Evolutionary conservation across 805 yeast genomes (phyloP), one percentile per base, ranked within the genome.

Genomic region (Phaffomyces antillensis): DNA sequence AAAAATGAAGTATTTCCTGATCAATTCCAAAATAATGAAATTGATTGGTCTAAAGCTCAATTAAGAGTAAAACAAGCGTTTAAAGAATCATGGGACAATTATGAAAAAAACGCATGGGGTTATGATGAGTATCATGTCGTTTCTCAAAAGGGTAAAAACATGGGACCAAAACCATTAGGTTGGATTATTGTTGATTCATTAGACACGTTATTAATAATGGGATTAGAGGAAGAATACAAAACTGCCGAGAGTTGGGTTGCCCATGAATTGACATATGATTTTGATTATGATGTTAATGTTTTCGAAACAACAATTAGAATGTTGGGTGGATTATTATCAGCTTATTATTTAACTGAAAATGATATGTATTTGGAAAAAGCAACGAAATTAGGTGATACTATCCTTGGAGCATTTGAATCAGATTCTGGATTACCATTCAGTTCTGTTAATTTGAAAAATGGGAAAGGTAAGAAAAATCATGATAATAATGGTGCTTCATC

Each of bases 261-360:
- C 40, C 66, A 80, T 45, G 87, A 78, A 41, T 69, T 90, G 51
- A 72, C 71, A 43, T 89, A 86, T 59, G 77, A 80, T 53, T 77
- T 86, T 53, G 85, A 87, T 59, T 77, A 81, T 49, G 75, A 75
- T 32, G 93, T 87, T 36, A 88, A 83, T 59, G 81, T 88, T 7
- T 90, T 90, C 64, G 97, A 89, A 61, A 88, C 96, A n/a, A 87
- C 97, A 7, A 89, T 87, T 51, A 73, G 96, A 60, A 87, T 90
- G 95, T 67, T 90, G 24, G 97, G 97, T 37, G 97, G 97, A 0
- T 69, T 90, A n/a, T 66, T 90, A 40, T 83, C 96, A 3, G 95
- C 96, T 0, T 78, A 77, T 58, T 81, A 86, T 52, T 64, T 87
- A 26, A 74, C 90, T 2, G 66, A 72, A 13, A 90, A 85, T 53